Percentiles rank a stretch among this genome's conserved stretches.
Evolutionary conservation across 208 protist genomes (phyloP).

Genomic region (Leishmania arabica): DNA sequence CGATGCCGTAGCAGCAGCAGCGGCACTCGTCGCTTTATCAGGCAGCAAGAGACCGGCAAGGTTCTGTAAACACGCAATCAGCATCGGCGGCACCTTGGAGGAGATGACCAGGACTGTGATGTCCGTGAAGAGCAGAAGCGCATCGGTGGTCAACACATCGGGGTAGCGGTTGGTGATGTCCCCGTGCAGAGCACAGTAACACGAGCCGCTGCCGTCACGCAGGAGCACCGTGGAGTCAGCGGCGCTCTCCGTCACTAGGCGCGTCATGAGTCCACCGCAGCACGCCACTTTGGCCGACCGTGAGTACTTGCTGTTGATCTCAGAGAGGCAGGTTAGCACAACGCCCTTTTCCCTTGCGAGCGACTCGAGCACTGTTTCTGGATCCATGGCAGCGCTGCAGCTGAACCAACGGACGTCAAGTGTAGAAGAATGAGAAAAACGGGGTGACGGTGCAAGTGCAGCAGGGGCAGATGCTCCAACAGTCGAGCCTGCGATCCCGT

Average conservation of each 20-base stretch:
- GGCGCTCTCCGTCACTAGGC: conserved; percentile 74
- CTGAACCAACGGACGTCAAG: neutral
- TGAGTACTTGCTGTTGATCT: conserved; percentile 31
- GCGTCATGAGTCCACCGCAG: conserved; percentile 76
- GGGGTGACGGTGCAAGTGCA: neutral
- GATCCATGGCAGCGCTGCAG: conserved; percentile 51
- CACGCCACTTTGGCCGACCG: conserved; percentile 70
- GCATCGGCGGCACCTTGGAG: conserved; percentile 59
- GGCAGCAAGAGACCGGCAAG: conserved; percentile 74
- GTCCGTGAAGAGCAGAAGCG: conserved; percentile 72
- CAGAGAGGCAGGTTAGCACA: conserved; percentile 49
- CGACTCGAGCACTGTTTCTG: conserved; percentile 53
- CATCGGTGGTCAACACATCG: conserved; percentile 60
- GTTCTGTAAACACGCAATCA: conserved; percentile 84
- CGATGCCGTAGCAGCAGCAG: conserved; percentile 9
- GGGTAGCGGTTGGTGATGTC: conserved; percentile 77
- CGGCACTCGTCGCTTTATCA: conserved; percentile 24
- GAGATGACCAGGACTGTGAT: conserved; percentile 59
- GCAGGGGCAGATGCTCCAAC: neutral
- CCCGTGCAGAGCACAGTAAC: conserved; percentile 78
- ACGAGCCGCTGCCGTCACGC: conserved; percentile 58
- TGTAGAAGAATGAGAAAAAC: neutral
- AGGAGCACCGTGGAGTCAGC: conserved; percentile 81
- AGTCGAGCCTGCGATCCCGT: neutral
- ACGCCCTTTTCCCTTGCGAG: conserved; percentile 47